phyloP scores from a whole-genome alignment of 2,329 filamentous ascomycete genomes.

The Pestalotiopsis sp. region DNA sequence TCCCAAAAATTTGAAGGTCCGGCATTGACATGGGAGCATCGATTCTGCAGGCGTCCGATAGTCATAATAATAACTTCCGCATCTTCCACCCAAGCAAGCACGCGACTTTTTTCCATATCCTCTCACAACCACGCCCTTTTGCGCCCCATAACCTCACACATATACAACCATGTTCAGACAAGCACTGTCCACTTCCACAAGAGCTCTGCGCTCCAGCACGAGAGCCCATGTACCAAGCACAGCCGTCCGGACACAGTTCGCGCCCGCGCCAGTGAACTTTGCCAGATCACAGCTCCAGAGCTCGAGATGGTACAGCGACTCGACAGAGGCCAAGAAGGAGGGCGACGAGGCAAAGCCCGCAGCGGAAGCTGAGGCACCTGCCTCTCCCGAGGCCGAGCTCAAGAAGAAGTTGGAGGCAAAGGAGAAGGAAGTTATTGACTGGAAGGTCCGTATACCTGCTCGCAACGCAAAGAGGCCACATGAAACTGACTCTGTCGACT shows the following conservation, averaged over 20 bases:
- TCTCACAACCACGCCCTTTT: not conserved
- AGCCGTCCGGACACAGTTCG: slow-evolving; percentile 47
- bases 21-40: no score
- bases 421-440: slow-evolving; percentile 73
- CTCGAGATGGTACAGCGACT: slow-evolving; percentile 39
- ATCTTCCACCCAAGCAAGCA: slow-evolving; percentile 7
- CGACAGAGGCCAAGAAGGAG: slow-evolving; percentile 45
- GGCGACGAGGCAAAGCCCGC: slow-evolving; percentile 15
- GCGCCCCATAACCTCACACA: not conserved
- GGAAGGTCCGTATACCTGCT: slow-evolving; percentile 71
- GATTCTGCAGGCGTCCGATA: not conserved
- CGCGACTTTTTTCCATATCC: not conserved
- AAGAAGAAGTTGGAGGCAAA: slow-evolving; percentile 73
- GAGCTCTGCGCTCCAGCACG: slow-evolving; percentile 30
- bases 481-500: slow-evolving; percentile 9
- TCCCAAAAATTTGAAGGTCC: slow-evolving; percentile 5
- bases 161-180: slow-evolving; percentile 32
- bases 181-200: slow-evolving; percentile 30
- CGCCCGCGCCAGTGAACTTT: slow-evolving; percentile 38
- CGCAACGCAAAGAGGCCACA: slow-evolving; percentile 1
- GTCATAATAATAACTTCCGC: not conserved
- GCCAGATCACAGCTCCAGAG: slow-evolving; percentile 28
- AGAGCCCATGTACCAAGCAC: slow-evolving; percentile 53
- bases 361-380: slow-evolving; percentile 21
- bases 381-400: slow-evolving; percentile 51